Evolutionary conservation across 495 filamentous ascomycete genomes (phyloP).

Genomic region (Xylaria cubensis): DNA sequence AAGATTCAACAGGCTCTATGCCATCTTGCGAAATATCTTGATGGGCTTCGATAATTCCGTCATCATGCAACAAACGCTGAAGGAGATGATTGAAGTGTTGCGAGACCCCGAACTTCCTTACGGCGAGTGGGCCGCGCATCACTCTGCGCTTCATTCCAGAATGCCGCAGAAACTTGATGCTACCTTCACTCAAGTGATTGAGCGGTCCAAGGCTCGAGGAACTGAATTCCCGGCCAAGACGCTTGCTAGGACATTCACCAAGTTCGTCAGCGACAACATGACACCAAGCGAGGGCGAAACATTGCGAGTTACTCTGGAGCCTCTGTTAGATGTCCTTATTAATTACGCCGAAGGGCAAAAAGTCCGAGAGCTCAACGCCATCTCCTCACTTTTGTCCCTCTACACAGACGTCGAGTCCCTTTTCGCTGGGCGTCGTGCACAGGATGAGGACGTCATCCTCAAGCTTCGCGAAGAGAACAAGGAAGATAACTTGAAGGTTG

Average conservation of each 20-base stretch:
- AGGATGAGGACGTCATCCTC: conserved; percentile 94
- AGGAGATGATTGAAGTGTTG: conserved; percentile 88
- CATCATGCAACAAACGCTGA: conserved; percentile 87
- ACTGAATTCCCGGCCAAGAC: conserved; percentile 93
- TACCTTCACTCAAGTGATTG: conserved; percentile 80
- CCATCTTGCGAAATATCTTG: conserved; percentile 86
- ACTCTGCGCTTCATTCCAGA: conserved; percentile 90
- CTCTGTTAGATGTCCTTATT: conserved; percentile 80
- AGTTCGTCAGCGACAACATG: conserved; percentile 90
- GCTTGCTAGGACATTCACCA: conserved; percentile 78
- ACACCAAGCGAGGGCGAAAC: conserved; percentile 65
- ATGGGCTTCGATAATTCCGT: conserved; percentile 96
- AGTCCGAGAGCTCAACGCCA: conserved; percentile 84
- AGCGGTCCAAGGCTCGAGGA: conserved; percentile 75
- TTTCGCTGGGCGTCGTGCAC: conserved; percentile 81
- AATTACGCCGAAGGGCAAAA: conserved; percentile 89
- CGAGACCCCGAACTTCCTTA: conserved; percentile 91
- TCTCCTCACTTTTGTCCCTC: conserved; percentile 75
- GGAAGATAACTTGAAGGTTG: conserved; percentile 82
- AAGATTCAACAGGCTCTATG: conserved; percentile 76
- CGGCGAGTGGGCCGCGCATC: conserved; percentile 94
- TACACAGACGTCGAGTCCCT: conserved; percentile 85
- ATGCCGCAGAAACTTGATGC: conserved; percentile 94
- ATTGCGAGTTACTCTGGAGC: conserved; percentile 75
- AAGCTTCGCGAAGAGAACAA: conserved; percentile 95